These are phyloP conservation scores for Microcos paniculata DNA, from an alignment of 345 rosid genomes.

Conservation along the genomic window DNA sequence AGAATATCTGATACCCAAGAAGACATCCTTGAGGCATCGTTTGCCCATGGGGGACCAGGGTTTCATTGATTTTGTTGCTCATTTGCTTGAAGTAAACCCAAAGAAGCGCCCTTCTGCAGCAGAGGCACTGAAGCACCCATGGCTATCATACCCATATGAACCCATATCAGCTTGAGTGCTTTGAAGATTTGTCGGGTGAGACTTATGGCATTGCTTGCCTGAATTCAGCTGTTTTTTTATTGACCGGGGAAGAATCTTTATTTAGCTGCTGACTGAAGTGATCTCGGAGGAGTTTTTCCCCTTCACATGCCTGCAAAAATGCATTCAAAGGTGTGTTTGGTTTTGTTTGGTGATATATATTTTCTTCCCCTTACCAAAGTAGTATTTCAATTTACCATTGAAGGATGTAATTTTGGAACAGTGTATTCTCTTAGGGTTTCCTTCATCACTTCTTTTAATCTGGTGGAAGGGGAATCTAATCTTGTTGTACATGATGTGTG, in stretches of 20 bases:
- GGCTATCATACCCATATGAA: slow-evolving; percentile 87
- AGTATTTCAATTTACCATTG: slow-evolving; percentile 31
- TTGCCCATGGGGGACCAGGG: slow-evolving; percentile 99
- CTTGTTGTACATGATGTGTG: slow-evolving; percentile 62
- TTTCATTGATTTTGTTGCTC: slow-evolving; percentile 78
- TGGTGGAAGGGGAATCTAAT: slow-evolving; percentile 41
- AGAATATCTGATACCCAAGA: slow-evolving; percentile 89
- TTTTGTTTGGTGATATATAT: slow-evolving; percentile 23
- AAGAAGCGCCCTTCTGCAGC: slow-evolving; percentile 86
- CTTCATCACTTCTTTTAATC: slow-evolving; percentile 20
- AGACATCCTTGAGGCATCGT: slow-evolving; percentile 83
- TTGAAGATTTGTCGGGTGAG: slow-evolving; percentile 13
- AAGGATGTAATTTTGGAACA: slow-evolving; percentile 37
- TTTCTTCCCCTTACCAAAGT: slow-evolving; percentile 22
- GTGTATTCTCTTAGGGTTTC: slow-evolving; percentile 28
- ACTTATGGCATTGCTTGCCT: slow-evolving; percentile 7
- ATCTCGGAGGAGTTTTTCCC: slow-evolving; percentile 14
- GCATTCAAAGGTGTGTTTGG: slow-evolving; percentile 29
- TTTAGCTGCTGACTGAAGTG: slow-evolving; percentile 22
- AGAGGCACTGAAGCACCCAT: slow-evolving; percentile 91
- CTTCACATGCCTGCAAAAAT: slow-evolving; percentile 26
- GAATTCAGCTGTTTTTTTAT: neutral
- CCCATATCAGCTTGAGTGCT: slow-evolving; percentile 78
- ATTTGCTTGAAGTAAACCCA: slow-evolving; percentile 91
- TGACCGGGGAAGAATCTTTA: slow-evolving; percentile 25